Conservation (phyloP, 495 filamentous ascomycete species). For the Usnea hakonensis region DNA sequence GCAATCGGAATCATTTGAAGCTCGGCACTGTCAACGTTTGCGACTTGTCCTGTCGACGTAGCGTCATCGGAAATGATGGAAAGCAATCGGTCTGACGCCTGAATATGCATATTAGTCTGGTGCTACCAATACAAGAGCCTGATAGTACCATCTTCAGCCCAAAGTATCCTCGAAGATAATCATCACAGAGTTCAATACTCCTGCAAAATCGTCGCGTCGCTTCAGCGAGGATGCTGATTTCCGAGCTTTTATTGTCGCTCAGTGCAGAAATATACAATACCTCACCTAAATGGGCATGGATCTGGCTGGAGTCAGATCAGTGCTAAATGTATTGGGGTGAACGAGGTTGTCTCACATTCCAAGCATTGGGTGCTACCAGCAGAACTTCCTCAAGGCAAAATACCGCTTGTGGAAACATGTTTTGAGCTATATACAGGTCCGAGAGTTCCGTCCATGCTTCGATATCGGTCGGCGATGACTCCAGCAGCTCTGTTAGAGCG, state of each 20-base stretch:
- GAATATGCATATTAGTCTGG: slow-evolving; percentile 1
- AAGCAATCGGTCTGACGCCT: slow-evolving; percentile 23
- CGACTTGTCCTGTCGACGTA: background rate
- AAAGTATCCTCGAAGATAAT: slow-evolving; percentile 87
- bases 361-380: slow-evolving; percentile 82
- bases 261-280: slow-evolving; percentile 59
- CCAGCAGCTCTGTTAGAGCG: slow-evolving; percentile 64
- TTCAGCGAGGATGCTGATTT: slow-evolving; percentile 51
- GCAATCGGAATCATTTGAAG: slow-evolving; percentile 31
- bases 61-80: slow-evolving; percentile 2
- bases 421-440: slow-evolving; percentile 72
- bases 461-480: slow-evolving; percentile 79
- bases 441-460: slow-evolving; percentile 92
- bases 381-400: slow-evolving; percentile 88
- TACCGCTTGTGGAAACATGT: slow-evolving; percentile 70
- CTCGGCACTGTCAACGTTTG: slow-evolving; percentile 6
- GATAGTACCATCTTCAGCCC: slow-evolving; percentile 69
- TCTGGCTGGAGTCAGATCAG: slow-evolving; percentile 39
- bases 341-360: slow-evolving; percentile 59
- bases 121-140: slow-evolving; percentile 2
- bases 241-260: slow-evolving; percentile 33
- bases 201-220: slow-evolving; percentile 77
- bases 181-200: slow-evolving; percentile 87
- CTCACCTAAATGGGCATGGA: slow-evolving; percentile 85
- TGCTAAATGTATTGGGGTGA: slow-evolving; percentile 3